Conservation (phyloP, 192 early-diverging fungal species). For the Coemansia erecta region DNA sequence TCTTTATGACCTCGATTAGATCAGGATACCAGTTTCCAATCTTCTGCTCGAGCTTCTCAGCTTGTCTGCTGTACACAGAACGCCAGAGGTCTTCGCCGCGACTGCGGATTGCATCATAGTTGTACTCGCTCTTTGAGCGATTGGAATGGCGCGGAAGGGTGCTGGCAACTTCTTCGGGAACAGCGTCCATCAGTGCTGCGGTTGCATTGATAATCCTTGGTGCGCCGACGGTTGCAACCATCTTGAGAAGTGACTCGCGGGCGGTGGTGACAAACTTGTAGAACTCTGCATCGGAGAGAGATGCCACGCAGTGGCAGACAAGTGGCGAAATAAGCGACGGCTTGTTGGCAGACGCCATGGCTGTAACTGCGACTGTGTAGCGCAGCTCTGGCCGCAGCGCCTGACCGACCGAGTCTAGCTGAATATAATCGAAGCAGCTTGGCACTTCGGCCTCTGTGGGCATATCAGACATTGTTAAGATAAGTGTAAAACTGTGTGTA, state of each 20-base stretch:
- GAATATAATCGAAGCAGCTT: neutral
- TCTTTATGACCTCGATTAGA: slow-evolving; percentile 43
- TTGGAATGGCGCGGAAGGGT: slow-evolving; percentile 8
- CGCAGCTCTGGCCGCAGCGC: neutral
- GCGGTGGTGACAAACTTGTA: neutral
- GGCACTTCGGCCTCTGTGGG: neutral
- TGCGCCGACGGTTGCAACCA: slow-evolving; percentile 13
- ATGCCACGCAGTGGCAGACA: neutral
- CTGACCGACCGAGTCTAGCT: neutral
- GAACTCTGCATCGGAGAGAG: neutral
- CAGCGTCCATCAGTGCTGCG: slow-evolving; percentile 22
- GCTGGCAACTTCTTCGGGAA: slow-evolving; percentile 1
- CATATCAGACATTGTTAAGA: neutral
- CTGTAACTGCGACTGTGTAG: slow-evolving; percentile 9
- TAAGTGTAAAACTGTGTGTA: neutral
- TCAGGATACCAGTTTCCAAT: slow-evolving; percentile 33
- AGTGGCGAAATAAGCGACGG: neutral
- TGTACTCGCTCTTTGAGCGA: slow-evolving; percentile 12
- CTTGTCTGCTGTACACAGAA: slow-evolving; percentile 32
- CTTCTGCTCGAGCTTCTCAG: slow-evolving; percentile 29
- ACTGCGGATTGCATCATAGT: slow-evolving; percentile 16
- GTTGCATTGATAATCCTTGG: slow-evolving; percentile 24
- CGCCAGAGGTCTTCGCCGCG: slow-evolving; percentile 31
- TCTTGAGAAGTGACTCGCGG: slow-evolving; percentile 13
- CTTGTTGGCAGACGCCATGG: slow-evolving; percentile 15